Conservation (phyloP, 148 eudicot species). For the Limonium bicolor region DNA sequence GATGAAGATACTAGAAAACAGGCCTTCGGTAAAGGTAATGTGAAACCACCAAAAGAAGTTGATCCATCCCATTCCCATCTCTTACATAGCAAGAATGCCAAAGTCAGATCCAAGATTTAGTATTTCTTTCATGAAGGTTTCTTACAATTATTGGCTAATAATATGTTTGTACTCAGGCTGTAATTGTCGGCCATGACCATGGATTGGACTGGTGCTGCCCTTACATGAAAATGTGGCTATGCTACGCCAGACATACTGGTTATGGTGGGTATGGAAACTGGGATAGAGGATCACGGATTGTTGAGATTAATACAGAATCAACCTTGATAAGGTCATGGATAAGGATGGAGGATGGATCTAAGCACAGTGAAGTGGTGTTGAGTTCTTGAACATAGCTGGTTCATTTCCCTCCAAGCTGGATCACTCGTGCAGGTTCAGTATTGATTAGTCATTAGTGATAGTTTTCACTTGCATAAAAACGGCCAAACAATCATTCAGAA, state of each 20-base stretch:
- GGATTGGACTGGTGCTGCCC: slow-evolving; percentile 99
- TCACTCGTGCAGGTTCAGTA: too few relatives aligned
- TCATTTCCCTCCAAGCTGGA: too few relatives aligned
- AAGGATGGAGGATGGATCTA: slow-evolving; percentile 71
- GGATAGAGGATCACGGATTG: slow-evolving; percentile 69
- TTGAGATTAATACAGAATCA: slow-evolving; percentile 51
- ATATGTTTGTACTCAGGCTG: too few relatives aligned
- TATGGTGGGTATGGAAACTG: slow-evolving; percentile 97
- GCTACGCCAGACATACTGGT: slow-evolving; percentile 86
- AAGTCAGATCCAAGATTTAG: too few relatives aligned
- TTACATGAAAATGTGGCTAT: slow-evolving; percentile 61
- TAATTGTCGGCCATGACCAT: slow-evolving; percentile 95
- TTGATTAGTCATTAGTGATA: too few relatives aligned
- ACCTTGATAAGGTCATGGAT: slow-evolving; percentile 88
- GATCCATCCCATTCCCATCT: too few relatives aligned
- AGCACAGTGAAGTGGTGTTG: slow-evolving; percentile 53
- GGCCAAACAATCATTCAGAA: too few relatives aligned
- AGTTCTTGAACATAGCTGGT: slow-evolving; percentile 38
- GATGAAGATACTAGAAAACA: slow-evolving; percentile 50
- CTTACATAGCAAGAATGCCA: too few relatives aligned
- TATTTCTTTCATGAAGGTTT: too few relatives aligned
- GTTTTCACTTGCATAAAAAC: too few relatives aligned
- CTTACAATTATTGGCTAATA: too few relatives aligned
- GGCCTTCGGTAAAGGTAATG: slow-evolving; percentile 76
- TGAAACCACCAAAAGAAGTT: background rate